Conservation (phyloP, 208 protist genomes). For the Strigomonas oncopelti region DNA sequence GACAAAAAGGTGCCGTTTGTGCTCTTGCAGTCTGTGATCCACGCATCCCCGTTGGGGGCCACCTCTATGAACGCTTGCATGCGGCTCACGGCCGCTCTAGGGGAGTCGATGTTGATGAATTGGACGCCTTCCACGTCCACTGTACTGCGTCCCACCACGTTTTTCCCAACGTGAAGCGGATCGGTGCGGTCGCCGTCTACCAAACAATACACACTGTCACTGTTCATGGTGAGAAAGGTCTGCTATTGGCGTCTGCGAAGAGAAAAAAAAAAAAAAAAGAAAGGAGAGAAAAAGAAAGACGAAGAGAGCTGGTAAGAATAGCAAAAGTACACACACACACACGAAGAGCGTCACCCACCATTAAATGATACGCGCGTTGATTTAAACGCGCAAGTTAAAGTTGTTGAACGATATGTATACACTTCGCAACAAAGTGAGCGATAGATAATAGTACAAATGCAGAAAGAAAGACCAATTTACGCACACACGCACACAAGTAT, state of each 20-base stretch:
- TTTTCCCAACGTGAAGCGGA: conserved; percentile 49
- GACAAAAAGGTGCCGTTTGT: conserved; percentile 84
- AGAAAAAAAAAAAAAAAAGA: conserved; percentile 13
- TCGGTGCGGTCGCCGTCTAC: conserved; percentile 26
- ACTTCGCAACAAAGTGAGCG: background rate
- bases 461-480: background rate
- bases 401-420: background rate
- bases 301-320: background rate
- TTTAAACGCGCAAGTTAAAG: conserved; percentile 4
- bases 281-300: conserved; percentile 12
- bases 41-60: conserved; percentile 75
- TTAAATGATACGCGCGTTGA: conserved; percentile 9
- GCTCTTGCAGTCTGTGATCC: conserved; percentile 78
- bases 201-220: conserved; percentile 24
- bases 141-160: conserved; percentile 69
- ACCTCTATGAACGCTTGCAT: conserved; percentile 81
- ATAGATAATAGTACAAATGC: conserved; percentile 1
- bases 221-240: background rate
- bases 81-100: conserved; percentile 60
- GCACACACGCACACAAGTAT: background rate
- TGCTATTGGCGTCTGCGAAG: background rate
- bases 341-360: conserved; percentile 1
- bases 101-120: conserved; percentile 70
- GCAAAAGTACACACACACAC: background rate
- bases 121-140: conserved; percentile 40